Base-by-base conservation (phyloP, 495 filamentous ascomycete genomes). In the Xylaria castorea region DNA sequence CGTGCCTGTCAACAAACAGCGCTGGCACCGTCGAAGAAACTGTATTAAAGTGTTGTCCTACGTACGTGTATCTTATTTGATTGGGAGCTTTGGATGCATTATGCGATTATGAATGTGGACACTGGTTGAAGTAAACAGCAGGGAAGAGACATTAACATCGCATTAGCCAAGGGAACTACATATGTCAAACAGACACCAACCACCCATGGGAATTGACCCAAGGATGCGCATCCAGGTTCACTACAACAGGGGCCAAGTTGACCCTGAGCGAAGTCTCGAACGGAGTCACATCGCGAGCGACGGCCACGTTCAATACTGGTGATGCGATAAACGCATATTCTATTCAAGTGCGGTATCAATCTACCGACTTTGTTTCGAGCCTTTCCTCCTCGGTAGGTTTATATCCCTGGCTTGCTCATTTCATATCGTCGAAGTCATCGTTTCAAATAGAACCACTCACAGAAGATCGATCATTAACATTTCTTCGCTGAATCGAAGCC, bases 321-420 rank as follows among this genome's bases (percentile, higher is more conserved):
- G 36, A 62, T n/a, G 60, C 60, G 12, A 6, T 62, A 40, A 62
- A 62, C 12, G 60, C 60, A 25, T 62, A 62, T 34, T 62, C 60
- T 62, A 62, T 62, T 40, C 60, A 62, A 40, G 60, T 62, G 20
- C 60, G 60, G 6, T 62, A 62, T 40, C 60, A 62, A 36, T 62
- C 60, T 36, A 62, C 60, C 9, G 60, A 62, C 9, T 62, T 62
- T 14, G 14, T 42, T 5, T 61, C 57, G 3, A 62, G 36, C 36
- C 7, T 12, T 27, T 25, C 60, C 20, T 62, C 60, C 36, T 42
- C 60, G 25, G 60, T 38, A 62, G 8, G 60, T 36, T 7, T 7
- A 32, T 16, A 58, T 34, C 27, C 25, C 12, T 7, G 5, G n/a
- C 20, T 38, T 22, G 42, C 36, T 14, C 36, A 40, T 3, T 25